Conservation (phyloP, 768 basidiomycete genomes). For the Phlebiopsis gigantea region DNA sequence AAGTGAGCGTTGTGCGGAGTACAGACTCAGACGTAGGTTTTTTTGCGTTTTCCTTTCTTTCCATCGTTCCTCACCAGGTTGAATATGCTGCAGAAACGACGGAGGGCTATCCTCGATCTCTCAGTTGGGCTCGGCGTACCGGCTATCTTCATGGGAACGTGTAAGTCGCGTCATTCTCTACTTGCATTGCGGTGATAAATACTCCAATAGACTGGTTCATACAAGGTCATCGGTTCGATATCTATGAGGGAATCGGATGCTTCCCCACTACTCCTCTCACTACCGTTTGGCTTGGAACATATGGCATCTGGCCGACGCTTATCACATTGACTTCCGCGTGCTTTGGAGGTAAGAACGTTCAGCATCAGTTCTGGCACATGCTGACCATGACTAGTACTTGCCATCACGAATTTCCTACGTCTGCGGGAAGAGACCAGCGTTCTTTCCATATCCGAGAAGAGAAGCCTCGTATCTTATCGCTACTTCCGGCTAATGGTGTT, state of each 20-base stretch:
- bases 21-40: conserved; percentile 19
- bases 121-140: conserved; percentile 28
- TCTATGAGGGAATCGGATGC: conserved; percentile 55
- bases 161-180: conserved; percentile 21
- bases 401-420: conserved; percentile 6
- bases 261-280: conserved; percentile 33
- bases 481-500: conserved; percentile 41
- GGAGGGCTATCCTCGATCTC: conserved; percentile 25
- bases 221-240: conserved; percentile 60
- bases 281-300: conserved; percentile 20
- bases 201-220: conserved; percentile 41
- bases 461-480: conserved; percentile 34
- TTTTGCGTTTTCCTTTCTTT: no score
- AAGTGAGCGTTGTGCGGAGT: conserved; percentile 23
- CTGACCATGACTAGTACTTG: neutral
- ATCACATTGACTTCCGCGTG: conserved; percentile 21
- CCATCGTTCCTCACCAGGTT: neutral
- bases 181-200: neutral
- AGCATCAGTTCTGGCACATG: neutral
- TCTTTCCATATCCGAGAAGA: neutral
- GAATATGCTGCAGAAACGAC: conserved; percentile 18
- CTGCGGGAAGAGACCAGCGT: conserved; percentile 9
- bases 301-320: conserved; percentile 26
- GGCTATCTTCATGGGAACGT: conserved; percentile 23
- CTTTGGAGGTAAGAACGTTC: conserved; percentile 27